Conservation (phyloP, 1,139 yeast genomes). For the Yarrowia galli region DNA sequence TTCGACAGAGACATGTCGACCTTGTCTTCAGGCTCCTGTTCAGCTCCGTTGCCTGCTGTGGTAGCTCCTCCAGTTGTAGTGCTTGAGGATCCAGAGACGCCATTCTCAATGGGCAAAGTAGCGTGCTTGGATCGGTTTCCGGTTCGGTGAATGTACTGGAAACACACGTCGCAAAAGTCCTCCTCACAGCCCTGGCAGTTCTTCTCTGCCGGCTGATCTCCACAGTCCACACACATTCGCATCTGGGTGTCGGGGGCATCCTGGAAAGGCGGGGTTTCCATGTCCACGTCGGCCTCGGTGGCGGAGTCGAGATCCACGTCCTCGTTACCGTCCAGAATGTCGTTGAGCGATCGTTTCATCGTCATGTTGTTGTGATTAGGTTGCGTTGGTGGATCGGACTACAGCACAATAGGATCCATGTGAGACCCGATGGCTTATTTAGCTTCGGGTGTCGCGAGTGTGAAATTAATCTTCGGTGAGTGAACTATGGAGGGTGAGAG, state of each 20-base stretch:
- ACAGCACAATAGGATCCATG: conserved; percentile 7
- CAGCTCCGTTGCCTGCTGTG: conserved; percentile 9
- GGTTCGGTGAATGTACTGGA: conserved; percentile 67
- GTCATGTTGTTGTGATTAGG: conserved; percentile 41
- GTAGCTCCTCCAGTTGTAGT: neutral
- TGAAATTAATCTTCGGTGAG: too few relatives aligned
- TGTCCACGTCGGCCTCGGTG: conserved; percentile 18
- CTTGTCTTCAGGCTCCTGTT: conserved; percentile 39
- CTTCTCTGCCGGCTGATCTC: conserved; percentile 70
- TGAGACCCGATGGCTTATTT: conserved; percentile 21
- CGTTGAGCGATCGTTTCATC: conserved; percentile 46
- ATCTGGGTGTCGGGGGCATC: conserved; percentile 19
- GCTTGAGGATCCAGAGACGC: neutral
- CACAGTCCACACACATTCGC: conserved; percentile 67
- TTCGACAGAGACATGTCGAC: conserved; percentile 42
- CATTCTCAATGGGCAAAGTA: conserved; percentile 41
- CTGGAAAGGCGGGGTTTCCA: conserved; percentile 4
- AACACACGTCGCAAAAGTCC: conserved; percentile 70
- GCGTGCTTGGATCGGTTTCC: conserved; percentile 57
- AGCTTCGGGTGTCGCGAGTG: conserved; percentile 13
- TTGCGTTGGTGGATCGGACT: conserved; percentile 20
- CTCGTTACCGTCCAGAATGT: conserved; percentile 33
- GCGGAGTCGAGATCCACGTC: conserved; percentile 28
- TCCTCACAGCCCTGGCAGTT: conserved; percentile 67
- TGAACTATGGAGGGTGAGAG: too few relatives aligned